Evolutionary conservation across 495 filamentous ascomycete species (phyloP).

Genomic region (Tuber umbilicatum): DNA sequence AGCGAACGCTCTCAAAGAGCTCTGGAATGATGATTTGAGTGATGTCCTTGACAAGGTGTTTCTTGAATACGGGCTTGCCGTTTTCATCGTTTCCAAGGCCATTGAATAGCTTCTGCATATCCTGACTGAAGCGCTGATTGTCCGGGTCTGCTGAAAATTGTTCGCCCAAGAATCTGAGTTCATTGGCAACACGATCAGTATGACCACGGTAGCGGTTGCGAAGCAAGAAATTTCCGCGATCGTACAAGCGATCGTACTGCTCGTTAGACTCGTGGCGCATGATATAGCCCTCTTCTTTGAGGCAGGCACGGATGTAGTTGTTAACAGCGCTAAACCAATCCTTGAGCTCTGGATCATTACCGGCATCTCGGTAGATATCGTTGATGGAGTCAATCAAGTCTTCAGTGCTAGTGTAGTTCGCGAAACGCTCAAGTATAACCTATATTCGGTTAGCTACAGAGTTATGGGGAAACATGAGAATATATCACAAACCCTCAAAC

Average conservation of each 20-base stretch:
- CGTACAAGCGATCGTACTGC: constrained; percentile 78
- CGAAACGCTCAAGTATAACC: constrained; percentile 89
- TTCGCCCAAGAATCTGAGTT: constrained; percentile 78
- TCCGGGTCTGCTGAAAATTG: constrained; percentile 84
- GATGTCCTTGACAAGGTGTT: constrained; percentile 81
- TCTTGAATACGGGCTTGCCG: constrained; percentile 85
- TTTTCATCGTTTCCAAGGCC: constrained; percentile 78
- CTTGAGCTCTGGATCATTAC: constrained; percentile 78
- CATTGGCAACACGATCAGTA: constrained; percentile 79
- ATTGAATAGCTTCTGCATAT: constrained; percentile 76
- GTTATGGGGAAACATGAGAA: constrained; percentile 23
- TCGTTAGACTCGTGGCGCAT: constrained; percentile 73
- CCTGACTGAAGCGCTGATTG: constrained; percentile 69
- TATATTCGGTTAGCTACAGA: constrained; percentile 50
- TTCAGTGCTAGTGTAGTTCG: constrained; percentile 82
- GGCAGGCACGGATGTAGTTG: constrained; percentile 68
- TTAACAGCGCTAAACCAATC: constrained; percentile 81
- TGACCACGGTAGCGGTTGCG: constrained; percentile 81
- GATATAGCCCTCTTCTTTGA: constrained; percentile 85
- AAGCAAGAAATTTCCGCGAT: constrained; percentile 79
- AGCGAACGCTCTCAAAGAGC: constrained; percentile 78
- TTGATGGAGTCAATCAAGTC: constrained; percentile 83
- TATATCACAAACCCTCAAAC: constrained; percentile 57
- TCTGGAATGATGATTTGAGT: constrained; percentile 78
- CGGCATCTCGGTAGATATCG: constrained; percentile 81